phyloP scores from a whole-genome alignment of 306 rosid species.

The Ormosia emarginata region DNA sequence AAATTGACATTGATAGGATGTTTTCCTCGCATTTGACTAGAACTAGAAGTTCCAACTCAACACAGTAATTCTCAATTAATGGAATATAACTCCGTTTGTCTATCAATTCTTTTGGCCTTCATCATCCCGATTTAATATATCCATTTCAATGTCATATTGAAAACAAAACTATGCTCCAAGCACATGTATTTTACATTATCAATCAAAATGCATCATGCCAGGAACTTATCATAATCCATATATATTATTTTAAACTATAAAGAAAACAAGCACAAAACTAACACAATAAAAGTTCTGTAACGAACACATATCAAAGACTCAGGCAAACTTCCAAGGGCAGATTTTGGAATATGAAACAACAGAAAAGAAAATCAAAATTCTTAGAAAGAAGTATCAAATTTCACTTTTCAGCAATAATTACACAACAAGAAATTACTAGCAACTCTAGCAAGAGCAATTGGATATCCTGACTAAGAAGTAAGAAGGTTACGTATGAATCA shows the following conservation, averaged over 20 bases:
- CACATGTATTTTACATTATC: background rate
- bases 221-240: background rate
- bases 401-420: background rate
- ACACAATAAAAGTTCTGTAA: background rate
- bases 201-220: background rate
- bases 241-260: background rate
- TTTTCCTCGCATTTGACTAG: background rate
- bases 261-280: background rate
- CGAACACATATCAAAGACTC: background rate
- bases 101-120: background rate
- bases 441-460: slow-evolving; percentile 6
- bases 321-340: background rate
- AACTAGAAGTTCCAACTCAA: background rate
- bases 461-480: slow-evolving; percentile 8
- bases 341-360: background rate
- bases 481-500: background rate
- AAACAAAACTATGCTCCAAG: background rate
- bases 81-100: background rate
- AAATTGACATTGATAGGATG: background rate
- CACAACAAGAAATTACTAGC: background rate
- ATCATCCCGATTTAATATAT: background rate
- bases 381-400: background rate
- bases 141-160: background rate
- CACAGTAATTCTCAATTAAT: background rate
- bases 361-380: background rate